Base-by-base conservation (phyloP, 257 asterid species). In the Rehmannia glutinosa region DNA sequence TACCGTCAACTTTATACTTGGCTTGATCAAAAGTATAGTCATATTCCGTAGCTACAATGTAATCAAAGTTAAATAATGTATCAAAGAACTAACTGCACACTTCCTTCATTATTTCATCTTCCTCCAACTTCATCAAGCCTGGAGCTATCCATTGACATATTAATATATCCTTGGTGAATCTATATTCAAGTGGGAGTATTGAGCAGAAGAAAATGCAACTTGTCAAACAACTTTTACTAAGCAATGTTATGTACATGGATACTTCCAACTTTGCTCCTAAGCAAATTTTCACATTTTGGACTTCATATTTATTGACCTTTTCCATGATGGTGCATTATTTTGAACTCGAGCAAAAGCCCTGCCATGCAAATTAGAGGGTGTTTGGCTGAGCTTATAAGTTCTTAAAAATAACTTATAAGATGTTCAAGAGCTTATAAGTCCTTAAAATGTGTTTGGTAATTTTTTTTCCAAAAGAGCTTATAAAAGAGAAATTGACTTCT, bases 111-210 rank as follows among this genome's bases (percentile, higher is more conserved):
- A 8, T 49, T 25, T 21, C 43, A 19, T 41, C 45, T 43, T 67
- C 43, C 2, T 15, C 35, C n/a, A 59, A 10, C 1, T 39, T 25
- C 11, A 68, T 16, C 27, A 52, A 21, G 7, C 24, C 54, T 52
- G 35, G 27, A 23, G 70, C 65, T 23, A 67, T 41, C 78, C 78
- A 73, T 23, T 49, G 68, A 36, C 61, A 73, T 60, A 67, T 66
- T 56, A 73, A n/a, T 9, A 32, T 41, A 71, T 73, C 78, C 59
- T 47, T 67, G 8, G 78, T 41, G 4, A 73, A 73, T 41, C 59
- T 66, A 17, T 66, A 67, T 23, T 24, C 59, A 32, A 43, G 25
- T 30, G 78, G 74, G 11, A 73, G 52, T 10, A 66, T 2, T 6
- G 74, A 73, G 50, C 70, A 73, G 25, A 66, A 73, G 8, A 35